These are phyloP conservation scores for Rhododendron ovatum DNA, from an alignment of 148 eudicot species.

Conservation along the genomic window DNA sequence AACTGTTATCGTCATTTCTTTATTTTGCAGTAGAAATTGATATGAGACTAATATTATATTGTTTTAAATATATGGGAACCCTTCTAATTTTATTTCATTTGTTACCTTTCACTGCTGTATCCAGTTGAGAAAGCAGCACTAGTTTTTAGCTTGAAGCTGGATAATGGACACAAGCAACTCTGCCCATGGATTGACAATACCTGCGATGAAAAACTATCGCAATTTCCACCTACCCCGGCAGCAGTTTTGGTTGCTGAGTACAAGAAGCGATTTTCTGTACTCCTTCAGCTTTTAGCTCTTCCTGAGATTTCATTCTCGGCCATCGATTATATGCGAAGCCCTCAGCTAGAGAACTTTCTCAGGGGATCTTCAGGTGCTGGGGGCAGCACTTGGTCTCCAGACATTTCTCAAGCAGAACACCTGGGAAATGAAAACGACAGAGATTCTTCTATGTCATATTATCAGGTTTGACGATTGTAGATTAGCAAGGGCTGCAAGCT, in stretches of 20 bases:
- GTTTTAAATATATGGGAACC: neutral
- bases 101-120: constrained; percentile 10
- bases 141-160: constrained; percentile 88
- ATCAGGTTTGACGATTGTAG: constrained; percentile 54
- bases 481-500: neutral
- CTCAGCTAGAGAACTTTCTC: constrained; percentile 61
- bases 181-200: constrained; percentile 92
- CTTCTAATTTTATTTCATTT: neutral
- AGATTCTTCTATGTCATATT: constrained; percentile 46
- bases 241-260: constrained; percentile 59
- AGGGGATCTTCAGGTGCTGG: constrained; percentile 40
- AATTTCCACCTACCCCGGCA: constrained; percentile 61
- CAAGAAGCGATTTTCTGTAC: constrained; percentile 53
- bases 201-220: constrained; percentile 70
- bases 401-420: constrained; percentile 34
- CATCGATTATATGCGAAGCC: constrained; percentile 48
- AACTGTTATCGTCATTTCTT: neutral
- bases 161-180: constrained; percentile 75
- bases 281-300: constrained; percentile 68
- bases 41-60: neutral
- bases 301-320: constrained; percentile 57
- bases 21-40: neutral
- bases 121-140: constrained; percentile 91
- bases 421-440: constrained; percentile 29
- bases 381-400: constrained; percentile 30